Base-by-base conservation (phyloP, 495 filamentous ascomycete species). In the Massariosphaeria phaeospora region DNA sequence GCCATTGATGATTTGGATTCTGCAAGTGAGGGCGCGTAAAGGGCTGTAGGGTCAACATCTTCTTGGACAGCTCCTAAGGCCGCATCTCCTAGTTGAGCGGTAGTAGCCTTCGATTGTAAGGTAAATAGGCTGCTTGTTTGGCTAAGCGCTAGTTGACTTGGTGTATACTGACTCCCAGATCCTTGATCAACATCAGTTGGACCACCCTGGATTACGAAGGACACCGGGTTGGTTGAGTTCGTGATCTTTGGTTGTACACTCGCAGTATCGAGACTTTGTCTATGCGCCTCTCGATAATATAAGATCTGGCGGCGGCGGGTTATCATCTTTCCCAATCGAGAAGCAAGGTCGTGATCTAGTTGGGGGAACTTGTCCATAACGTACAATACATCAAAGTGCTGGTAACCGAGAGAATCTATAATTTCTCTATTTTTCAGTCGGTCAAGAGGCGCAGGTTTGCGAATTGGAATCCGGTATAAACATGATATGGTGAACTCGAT, bases 381-480 rank as follows among this genome's bases (percentile, higher is more conserved):
- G 36, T 56, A 50, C 9, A 56, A 11, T 5, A 56, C 35, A 41
- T 56, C 53, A 21, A 56, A 56, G 13, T 30, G 41, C 31, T 56
- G 53, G 20, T 56, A 56, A 10, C 13, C 24, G 7, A 45, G 40
- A 2, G 40, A 20, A 27, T 56, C 42, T 15, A 31, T 8, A 1
- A 45, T 18, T 5, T 9, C 5, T 18, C 27, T 38, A 30, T 48
- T 2, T 38, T 48, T 48, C 1, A 56, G 13, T 8, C 53, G 53
- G 34, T 56, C 53, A n/a, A 56, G 43, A 7, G 53, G 42, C 15
- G 53, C 53, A 17, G 53, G 53, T 23, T 36, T 38, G 26, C 53
- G 43, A 29, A 56, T 49, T 8, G 53, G 53, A 3, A 56, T 29
- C 12, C 38, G 31, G 13, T 41, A 56, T 29, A 56, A 26, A n/a